These are phyloP conservation scores for Glarea lozoyensis DNA, from an alignment of 495 filamentous ascomycete genomes.

Conservation along the genomic window DNA sequence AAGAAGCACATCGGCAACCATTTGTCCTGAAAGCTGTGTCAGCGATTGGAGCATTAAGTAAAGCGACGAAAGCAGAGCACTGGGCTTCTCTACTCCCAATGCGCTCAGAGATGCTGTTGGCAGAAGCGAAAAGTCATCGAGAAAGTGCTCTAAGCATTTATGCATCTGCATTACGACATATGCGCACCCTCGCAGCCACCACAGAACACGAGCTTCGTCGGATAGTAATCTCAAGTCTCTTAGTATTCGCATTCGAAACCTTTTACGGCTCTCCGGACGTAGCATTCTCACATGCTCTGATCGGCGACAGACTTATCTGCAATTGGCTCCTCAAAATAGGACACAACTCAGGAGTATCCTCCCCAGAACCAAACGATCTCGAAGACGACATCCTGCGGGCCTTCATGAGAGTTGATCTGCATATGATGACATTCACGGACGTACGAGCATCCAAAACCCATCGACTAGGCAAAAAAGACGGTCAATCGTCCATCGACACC, in stretches of 20 bases:
- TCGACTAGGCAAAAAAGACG: background rate
- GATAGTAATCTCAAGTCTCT: background rate
- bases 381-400: conserved; percentile 1
- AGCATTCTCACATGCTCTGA: background rate
- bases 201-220: too few relatives aligned
- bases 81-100: background rate
- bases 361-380: background rate
- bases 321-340: background rate
- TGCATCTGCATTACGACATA: too few relatives aligned
- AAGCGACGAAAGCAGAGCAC: background rate
- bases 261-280: background rate
- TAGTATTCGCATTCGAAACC: conserved; percentile 1
- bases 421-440: conserved; percentile 1
- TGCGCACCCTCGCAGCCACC: too few relatives aligned
- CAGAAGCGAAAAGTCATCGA: background rate
- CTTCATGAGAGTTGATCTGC: background rate
- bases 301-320: background rate
- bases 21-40: background rate
- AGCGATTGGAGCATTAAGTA: conserved; percentile 1
- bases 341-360: background rate
- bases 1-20: background rate
- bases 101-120: background rate
- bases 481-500: background rate
- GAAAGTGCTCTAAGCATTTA: background rate
- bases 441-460: background rate